phyloP scores from a whole-genome alignment of 352 stramenopile genomes.

The Aphanomyces invadans region DNA sequence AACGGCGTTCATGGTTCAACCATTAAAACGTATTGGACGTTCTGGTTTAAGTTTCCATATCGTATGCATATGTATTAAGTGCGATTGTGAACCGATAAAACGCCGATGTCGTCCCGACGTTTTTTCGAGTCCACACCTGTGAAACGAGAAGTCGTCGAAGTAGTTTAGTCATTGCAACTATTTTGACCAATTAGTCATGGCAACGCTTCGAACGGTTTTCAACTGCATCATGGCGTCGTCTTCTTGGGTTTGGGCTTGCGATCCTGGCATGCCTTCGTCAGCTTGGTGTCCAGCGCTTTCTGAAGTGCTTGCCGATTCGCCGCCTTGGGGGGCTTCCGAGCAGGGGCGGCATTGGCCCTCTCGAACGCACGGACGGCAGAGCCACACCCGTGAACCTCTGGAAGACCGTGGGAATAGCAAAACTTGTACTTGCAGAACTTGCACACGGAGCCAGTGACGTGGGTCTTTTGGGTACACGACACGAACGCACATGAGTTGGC shows the following conservation, averaged over 20 bases:
- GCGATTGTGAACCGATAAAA: no score
- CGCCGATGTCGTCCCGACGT: no score
- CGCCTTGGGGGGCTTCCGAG: background rate
- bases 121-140: no score
- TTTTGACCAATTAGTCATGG: no score
- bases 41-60: no score
- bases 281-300: slow-evolving; percentile 61
- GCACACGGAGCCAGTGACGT: slow-evolving; percentile 59
- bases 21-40: no score
- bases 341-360: background rate
- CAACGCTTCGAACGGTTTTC: no score
- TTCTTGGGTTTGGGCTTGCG: slow-evolving; percentile 38
- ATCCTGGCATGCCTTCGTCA: slow-evolving; percentile 40
- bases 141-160: no score
- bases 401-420: slow-evolving; percentile 64
- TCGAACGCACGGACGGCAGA: slow-evolving; percentile 41
- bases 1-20: no score
- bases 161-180: no score
- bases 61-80: no score
- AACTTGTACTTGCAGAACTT: slow-evolving; percentile 82
- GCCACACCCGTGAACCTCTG: slow-evolving; percentile 73
- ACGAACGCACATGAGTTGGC: slow-evolving; percentile 46
- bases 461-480: slow-evolving; percentile 53
- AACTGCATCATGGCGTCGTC: no score
- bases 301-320: slow-evolving; percentile 62